Conservation (phyloP, 2,329 filamentous ascomycete genomes). For the Diaporthe aspalathi region DNA sequence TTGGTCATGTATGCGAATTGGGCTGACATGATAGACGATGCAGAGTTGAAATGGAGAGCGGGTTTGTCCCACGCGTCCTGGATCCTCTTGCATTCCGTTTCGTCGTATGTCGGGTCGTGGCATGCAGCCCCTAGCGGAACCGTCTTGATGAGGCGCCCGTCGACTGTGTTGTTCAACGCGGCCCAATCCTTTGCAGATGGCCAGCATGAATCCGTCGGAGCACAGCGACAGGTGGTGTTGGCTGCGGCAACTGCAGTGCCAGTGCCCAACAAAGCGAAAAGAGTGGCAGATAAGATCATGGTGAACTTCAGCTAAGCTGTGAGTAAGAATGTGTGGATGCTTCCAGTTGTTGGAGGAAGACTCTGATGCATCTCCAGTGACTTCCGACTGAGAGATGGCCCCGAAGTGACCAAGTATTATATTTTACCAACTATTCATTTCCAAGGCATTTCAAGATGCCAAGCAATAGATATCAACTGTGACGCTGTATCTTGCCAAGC, state of each 20-base stretch:
- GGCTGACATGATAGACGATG: neutral
- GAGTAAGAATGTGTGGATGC: neutral
- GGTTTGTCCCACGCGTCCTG: neutral
- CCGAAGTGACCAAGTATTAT: neutral
- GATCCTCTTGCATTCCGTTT: neutral
- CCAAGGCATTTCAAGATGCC: neutral
- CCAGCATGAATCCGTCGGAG: neutral
- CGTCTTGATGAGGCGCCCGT: constrained; percentile 58
- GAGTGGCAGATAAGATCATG: neutral
- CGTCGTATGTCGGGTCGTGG: constrained; percentile 10
- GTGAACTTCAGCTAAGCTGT: neutral
- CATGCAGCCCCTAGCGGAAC: constrained; percentile 4
- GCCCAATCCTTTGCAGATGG: constrained; percentile 4
- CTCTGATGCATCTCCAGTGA: neutral
- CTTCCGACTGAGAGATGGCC: neutral
- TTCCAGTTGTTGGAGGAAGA: neutral
- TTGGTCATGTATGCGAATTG: neutral
- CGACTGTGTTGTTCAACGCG: constrained; percentile 58
- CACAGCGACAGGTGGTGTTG: constrained; percentile 2
- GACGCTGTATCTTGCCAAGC: neutral
- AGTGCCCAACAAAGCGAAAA: neutral
- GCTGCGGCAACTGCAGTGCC: neutral
- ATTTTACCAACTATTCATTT: neutral
- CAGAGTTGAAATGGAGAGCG: neutral
- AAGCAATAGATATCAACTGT: neutral